Evolutionary conservation across 306 rosid species (phyloP).

Genomic region (Malus fusca): DNA sequence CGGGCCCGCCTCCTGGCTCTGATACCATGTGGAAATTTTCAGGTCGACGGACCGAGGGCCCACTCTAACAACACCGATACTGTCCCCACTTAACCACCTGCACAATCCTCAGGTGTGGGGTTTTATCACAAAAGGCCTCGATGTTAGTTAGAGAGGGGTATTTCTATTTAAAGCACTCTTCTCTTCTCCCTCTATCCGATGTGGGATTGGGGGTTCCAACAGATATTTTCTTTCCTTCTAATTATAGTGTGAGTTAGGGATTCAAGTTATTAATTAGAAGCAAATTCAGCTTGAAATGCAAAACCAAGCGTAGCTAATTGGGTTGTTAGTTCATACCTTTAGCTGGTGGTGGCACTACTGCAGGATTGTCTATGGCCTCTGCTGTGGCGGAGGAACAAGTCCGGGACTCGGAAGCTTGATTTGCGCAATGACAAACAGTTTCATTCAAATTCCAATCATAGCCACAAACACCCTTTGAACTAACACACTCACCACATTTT

Average conservation of each 20-base stretch:
- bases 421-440: conserved; percentile 28
- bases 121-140: too few species aligned
- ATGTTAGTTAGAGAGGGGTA: too few species aligned
- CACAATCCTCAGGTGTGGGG: too few species aligned
- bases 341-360: not conserved
- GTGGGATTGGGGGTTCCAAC: too few species aligned
- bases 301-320: not conserved
- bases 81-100: too few species aligned
- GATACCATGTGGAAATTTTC: too few species aligned
- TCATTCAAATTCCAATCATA: conserved; percentile 7
- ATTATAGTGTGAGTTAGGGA: not conserved
- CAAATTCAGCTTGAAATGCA: not conserved
- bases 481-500: conserved; percentile 27
- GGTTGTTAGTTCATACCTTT: not conserved
- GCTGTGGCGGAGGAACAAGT: not conserved
- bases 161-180: too few species aligned
- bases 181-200: too few species aligned
- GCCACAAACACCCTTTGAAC: conserved; percentile 26
- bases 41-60: too few species aligned
- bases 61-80: too few species aligned
- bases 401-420: not conserved
- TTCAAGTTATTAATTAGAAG: not conserved
- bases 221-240: too few species aligned
- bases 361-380: not conserved
- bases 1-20: too few species aligned